A percentile compares a stretch with the other conserved stretches of the same genome.
phyloP scores from a whole-genome alignment of 495 filamentous ascomycete species.

The Amniculicola lignicola region DNA sequence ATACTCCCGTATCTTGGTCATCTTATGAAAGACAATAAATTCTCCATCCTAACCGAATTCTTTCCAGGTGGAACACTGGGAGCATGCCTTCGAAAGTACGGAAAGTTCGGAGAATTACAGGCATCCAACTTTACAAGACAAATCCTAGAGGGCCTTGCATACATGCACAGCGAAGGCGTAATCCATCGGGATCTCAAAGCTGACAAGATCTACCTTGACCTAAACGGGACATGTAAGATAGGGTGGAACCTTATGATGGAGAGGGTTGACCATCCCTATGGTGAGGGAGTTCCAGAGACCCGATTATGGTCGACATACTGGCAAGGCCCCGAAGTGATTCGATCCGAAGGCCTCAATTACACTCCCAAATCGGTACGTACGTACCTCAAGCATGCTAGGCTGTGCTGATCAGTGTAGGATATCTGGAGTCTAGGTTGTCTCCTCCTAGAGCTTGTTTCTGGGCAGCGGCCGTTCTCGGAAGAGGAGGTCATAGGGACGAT shows the following conservation, averaged over 20 bases:
- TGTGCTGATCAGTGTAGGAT: not conserved
- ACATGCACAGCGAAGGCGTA: not conserved
- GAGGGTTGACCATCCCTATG: not conserved
- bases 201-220: not conserved
- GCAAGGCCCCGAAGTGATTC: not conserved
- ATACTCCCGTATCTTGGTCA: too few relatives aligned
- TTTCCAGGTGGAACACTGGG: not conserved
- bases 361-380: not conserved
- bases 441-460: not conserved
- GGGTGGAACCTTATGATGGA: not conserved
- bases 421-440: slow-evolving; percentile 6
- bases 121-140: not conserved
- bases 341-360: not conserved
- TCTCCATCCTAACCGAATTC: too few relatives aligned
- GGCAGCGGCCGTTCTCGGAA: not conserved
- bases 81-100: not conserved
- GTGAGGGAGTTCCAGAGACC: not conserved
- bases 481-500: not conserved
- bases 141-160: not conserved
- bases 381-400: not conserved
- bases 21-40: too few relatives aligned
- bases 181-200: not conserved
- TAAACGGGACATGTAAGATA: not conserved
- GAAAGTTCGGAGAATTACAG: not conserved
- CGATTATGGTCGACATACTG: not conserved